Evolutionary conservation across 2,329 filamentous ascomycete genomes (phyloP), one percentile per base, ranked within the genome.

Genomic region (Aspergillus carbonarius): DNA sequence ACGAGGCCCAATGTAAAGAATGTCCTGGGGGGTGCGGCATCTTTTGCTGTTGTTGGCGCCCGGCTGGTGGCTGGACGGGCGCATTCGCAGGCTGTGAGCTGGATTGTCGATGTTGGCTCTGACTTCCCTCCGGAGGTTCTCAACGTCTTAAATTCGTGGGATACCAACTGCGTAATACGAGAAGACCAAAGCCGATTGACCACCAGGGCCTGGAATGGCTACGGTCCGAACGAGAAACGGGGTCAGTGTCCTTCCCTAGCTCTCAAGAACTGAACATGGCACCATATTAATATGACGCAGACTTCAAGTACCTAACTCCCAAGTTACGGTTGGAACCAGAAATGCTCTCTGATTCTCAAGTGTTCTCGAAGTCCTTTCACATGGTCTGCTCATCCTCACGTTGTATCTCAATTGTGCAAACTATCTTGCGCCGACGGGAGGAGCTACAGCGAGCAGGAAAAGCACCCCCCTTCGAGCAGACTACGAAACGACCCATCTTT

Each of bases 131-230:
- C 79, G 0, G 77, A 83, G 12, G 80, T 96, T 54, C 82, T 83
- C 49, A 71, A 81, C 2, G 80, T 84, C 44, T 87, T 99, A 64
- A 76, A 83, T 13, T 82, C 84, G 44, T 97, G 95, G 93, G 77
- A 86, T 15, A 96, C 93, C 1, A 85, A 85, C 5, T 90, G 85
- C 18, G 70, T 92, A 15, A 78, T 95, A 63, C 85, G 92, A 54
- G 78, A 85, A 50, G 87, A 90, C 55, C 79, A 81, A 1, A 74
- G 82, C 6, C 86, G 91, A 23, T 80, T 91, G 51, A 98, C 93
- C 2, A 99, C 95, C 0, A 86, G 92, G 47, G 93, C 90, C 47
- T 96, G 92, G 91, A 98, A 98, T 73, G 90, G 90, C 51, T 98
- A 98, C 72, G 86, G 88, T 37, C 83, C 85, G 32, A 82, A 85